Conservation (phyloP, 2,329 filamentous ascomycete species). For the Diplodia seriata region DNA sequence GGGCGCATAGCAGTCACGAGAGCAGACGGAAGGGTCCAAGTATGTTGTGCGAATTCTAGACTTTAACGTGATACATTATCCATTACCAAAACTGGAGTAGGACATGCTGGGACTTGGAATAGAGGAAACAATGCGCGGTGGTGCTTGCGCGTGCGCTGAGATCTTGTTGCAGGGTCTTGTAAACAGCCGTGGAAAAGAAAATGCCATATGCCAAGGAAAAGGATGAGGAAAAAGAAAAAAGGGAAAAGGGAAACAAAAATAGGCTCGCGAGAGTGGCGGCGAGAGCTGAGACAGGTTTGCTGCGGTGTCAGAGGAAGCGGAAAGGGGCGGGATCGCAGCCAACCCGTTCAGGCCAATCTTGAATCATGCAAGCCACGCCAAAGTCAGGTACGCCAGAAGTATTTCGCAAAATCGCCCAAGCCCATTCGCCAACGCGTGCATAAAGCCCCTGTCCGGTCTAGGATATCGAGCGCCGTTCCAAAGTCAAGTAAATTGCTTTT, state of each 20-base stretch:
- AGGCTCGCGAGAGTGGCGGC: constrained; percentile 14
- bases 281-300: constrained; percentile 14
- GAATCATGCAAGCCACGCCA: constrained; percentile 31
- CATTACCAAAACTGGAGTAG: constrained; percentile 25
- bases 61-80: constrained; percentile 22
- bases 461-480: constrained; percentile 33
- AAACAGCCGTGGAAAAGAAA: neutral
- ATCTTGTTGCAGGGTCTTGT: neutral
- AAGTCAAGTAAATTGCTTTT: constrained; percentile 31
- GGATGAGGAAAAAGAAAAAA: neutral
- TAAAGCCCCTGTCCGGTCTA: constrained; percentile 30
- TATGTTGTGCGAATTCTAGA: constrained; percentile 19
- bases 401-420: constrained; percentile 31
- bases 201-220: neutral
- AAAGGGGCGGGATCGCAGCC: constrained; percentile 26
- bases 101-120: constrained; percentile 1
- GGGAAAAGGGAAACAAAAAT: constrained; percentile 3
- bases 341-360: constrained; percentile 27
- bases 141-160: neutral
- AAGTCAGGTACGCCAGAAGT: constrained; percentile 31
- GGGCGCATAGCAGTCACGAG: neutral
- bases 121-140: neutral
- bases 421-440: constrained; percentile 32
- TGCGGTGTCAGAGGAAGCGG: constrained; percentile 17
- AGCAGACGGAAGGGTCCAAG: neutral